Base-by-base conservation (phyloP, 2,329 filamentous ascomycete genomes). In the Cladosporium cucumerinum region DNA sequence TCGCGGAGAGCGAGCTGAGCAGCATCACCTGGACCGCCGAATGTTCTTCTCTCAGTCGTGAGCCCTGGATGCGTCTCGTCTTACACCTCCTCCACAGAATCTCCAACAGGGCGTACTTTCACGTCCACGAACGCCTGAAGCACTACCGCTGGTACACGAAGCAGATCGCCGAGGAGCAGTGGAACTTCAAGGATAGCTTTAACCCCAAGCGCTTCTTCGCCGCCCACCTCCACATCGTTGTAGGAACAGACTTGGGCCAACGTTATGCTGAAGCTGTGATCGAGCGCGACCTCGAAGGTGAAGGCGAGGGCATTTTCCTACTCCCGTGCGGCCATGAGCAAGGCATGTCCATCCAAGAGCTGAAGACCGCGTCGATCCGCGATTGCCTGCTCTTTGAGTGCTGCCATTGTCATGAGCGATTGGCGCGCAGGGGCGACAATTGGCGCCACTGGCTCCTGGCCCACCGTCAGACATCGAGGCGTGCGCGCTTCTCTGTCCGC, bases 101-200 rank as follows among this genome's bases (percentile, higher is more conserved):
- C 10, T 51, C 43, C 18, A 23, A 61, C 57, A 34, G 57, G n/a
- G 57, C 57, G 4, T 51, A 61, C 28, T 61, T 49, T 28, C 57
- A 61, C 26, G 57, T 61, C 28, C 39, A 61, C 34, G 34, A 57
- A 21, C n/a, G 23, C 10, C 14, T 57, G 32, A 26, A 25, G 21
- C 32, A 23, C 34, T 57, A 43, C 26, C 32, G 55, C 21, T 57
- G 55, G 55, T 57, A 57, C 26, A 6, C 11, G 2, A 39, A 57
- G 34, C 32, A 39, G n/a, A 18, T 18, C 23, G 23, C n/a, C 2
- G 32, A 39, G 5, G 55, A 57, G 21, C 21, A 39, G 12, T 57
- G 55, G 55, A 34, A 43, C 23, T 39, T 12, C n/a, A 34, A 57
- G 16, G 23, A 39, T 10, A 34, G 12, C 2, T 39, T 39, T 23